Conservation (phyloP, 2,329 filamentous ascomycete species). For the Pseudogymnoascus sp. region DNA sequence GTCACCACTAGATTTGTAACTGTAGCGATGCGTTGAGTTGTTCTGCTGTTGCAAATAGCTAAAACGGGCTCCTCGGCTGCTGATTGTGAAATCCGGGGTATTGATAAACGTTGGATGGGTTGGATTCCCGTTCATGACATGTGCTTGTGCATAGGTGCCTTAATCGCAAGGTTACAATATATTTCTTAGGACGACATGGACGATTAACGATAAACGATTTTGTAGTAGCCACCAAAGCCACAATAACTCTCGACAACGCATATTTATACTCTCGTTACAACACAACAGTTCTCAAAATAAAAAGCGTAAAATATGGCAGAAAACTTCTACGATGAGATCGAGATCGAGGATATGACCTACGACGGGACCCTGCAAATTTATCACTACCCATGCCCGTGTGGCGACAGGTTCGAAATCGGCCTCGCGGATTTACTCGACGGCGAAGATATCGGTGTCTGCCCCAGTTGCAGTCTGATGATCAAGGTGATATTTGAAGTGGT, state of each 20-base stretch:
- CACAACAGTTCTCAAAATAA: background rate
- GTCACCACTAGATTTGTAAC: background rate
- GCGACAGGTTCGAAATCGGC: slow-evolving; percentile 88
- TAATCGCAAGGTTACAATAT: background rate
- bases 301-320: slow-evolving; percentile 44
- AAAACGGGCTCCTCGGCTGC: slow-evolving; percentile 1
- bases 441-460: slow-evolving; percentile 92
- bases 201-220: background rate
- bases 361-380: slow-evolving; percentile 78
- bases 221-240: background rate
- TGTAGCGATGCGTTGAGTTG: background rate
- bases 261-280: background rate
- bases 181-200: background rate
- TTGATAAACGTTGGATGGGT: slow-evolving; percentile 2
- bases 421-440: slow-evolving; percentile 79
- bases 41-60: background rate
- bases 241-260: background rate
- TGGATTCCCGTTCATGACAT: slow-evolving; percentile 5
- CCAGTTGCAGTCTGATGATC: slow-evolving; percentile 96
- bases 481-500: slow-evolving; percentile 85
- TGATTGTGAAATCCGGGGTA: slow-evolving; percentile 7
- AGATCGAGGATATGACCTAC: slow-evolving; percentile 97
- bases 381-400: slow-evolving; percentile 93
- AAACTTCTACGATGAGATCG: slow-evolving; percentile 91
- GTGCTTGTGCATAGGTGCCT: background rate